Conservation (phyloP, 2,329 filamentous ascomycete species). For the Pyricularia pennisetigena region DNA sequence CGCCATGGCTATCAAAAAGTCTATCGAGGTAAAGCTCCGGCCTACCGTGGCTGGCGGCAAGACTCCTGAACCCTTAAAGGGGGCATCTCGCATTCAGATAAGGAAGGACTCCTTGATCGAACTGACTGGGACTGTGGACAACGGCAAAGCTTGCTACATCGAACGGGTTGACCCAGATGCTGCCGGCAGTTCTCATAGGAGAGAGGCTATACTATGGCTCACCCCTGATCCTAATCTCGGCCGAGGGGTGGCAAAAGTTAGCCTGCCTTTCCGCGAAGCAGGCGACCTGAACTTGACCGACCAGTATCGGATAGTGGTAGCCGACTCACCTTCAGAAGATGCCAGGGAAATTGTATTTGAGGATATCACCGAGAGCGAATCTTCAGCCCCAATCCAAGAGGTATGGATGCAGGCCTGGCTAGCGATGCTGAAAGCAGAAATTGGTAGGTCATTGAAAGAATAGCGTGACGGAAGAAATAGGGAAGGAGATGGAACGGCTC, state of each 20-base stretch:
- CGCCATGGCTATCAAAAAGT: slow-evolving; percentile 3
- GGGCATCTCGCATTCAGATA: slow-evolving; percentile 8
- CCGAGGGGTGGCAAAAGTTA: slow-evolving; percentile 42
- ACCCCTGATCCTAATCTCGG: slow-evolving; percentile 7
- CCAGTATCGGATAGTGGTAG: slow-evolving; percentile 44
- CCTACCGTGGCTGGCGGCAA: slow-evolving; percentile 3
- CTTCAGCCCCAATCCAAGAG: slow-evolving; percentile 15
- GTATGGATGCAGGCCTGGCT: slow-evolving; percentile 26
- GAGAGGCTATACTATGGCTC: slow-evolving; percentile 11
- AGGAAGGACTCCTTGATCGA: slow-evolving; percentile 12
- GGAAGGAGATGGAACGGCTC: not conserved
- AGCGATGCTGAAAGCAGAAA: slow-evolving; percentile 18
- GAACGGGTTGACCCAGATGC: slow-evolving; percentile 5
- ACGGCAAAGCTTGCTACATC: slow-evolving; percentile 10
- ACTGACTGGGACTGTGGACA: slow-evolving; percentile 11
- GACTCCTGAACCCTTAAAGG: slow-evolving; percentile 3
- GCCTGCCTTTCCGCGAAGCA: slow-evolving; percentile 61
- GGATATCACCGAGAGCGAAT: slow-evolving; percentile 38
- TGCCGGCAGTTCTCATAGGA: not conserved
- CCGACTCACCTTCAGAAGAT: slow-evolving; percentile 38
- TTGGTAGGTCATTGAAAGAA: slow-evolving; percentile 8
- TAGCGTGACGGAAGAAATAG: not conserved
- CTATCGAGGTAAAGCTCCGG: slow-evolving; percentile 6
- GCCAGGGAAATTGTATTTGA: slow-evolving; percentile 50
- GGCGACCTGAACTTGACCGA: slow-evolving; percentile 66